phyloP scores from a whole-genome alignment of 164 flowering plant species.

The Hamamelis virginiana region DNA sequence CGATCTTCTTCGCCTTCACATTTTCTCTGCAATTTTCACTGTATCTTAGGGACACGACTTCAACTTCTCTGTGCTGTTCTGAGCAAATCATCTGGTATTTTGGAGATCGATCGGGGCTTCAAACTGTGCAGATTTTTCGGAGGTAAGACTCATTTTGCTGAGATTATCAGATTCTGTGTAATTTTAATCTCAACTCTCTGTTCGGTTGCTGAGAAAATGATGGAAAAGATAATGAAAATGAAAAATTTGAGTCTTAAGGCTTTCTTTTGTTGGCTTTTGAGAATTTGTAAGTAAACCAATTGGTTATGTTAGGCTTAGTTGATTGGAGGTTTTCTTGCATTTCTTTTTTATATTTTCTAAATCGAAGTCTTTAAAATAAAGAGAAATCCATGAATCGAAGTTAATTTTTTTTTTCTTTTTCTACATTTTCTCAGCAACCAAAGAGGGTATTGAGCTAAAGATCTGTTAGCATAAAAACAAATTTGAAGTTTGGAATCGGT shows the following conservation, averaged over 20 bases:
- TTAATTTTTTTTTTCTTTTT: background rate
- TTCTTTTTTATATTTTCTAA: no score
- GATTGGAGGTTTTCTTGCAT: no score
- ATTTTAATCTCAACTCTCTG: background rate
- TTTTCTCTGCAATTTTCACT: background rate
- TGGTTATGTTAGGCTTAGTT: no score
- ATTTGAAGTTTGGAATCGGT: background rate
- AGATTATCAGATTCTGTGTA: background rate
- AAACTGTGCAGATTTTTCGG: background rate
- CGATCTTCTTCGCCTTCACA: background rate
- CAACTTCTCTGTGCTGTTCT: background rate
- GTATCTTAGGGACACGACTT: background rate
- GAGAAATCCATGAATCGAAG: no score
- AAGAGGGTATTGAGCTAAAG: background rate
- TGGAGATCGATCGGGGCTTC: background rate
- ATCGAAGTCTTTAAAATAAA: no score
- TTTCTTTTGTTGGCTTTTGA: background rate
- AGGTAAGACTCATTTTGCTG: conserved; percentile 7
- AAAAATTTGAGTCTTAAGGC: background rate
- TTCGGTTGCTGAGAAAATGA: background rate
- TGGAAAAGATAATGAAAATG: no score
- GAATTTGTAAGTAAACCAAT: background rate
- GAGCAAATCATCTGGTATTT: background rate
- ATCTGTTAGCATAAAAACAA: background rate
- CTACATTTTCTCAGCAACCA: background rate